Evolutionary conservation across 495 filamentous ascomycete genomes (phyloP), one percentile per base, ranked within the genome.

Genomic region (Sporormia fimetaria): DNA sequence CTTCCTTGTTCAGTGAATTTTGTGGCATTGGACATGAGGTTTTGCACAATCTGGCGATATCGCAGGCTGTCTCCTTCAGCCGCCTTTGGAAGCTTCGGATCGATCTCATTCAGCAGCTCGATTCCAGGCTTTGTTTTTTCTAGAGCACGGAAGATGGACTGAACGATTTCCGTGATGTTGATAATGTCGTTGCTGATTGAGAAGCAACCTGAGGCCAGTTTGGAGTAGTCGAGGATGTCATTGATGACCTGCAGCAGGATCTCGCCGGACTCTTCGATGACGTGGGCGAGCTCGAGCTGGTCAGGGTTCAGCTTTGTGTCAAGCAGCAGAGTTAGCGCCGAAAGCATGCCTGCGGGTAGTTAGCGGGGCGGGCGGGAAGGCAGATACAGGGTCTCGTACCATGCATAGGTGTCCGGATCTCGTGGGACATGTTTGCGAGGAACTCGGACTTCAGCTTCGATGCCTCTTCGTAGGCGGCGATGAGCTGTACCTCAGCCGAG

Each of bases 371-470:
- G n/a, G n/a, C n/a, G n/a, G n/a, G n/a, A n/a, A n/a, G n/a, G n/a
- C n/a, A n/a, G n/a, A n/a, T n/a, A n/a, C n/a, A n/a, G n/a, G n/a
- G n/a, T n/a, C n/a, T n/a, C n/a, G n/a, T 27, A 42, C 44, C 68
- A 47, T 70, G 66, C 63, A 71, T 67, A 10, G 68, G 68, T 0
- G 67, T 71, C 16, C 67, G 60, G 41, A 71, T 70, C 49, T 71
- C 68, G 49, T 71, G 68, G 43, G 57, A 63, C 64, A 69, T 70
- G 52, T 69, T 83, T 21, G 78, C 79, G 14, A 83, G 57, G 40
- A 82, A 83, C 20, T 77, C 74, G 15, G 67, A 74, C 50, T 81
- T 81, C 28, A 79, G 50, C 51, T 74, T 73, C 25, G 73, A 66
- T 12, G 75, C 68, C 53, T 81, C 76, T 49, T 81, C 75, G 54